Evolutionary conservation across 805 yeast species (phyloP), one percentile per base, ranked within the genome.

Genomic region (Candida lessepsii): DNA sequence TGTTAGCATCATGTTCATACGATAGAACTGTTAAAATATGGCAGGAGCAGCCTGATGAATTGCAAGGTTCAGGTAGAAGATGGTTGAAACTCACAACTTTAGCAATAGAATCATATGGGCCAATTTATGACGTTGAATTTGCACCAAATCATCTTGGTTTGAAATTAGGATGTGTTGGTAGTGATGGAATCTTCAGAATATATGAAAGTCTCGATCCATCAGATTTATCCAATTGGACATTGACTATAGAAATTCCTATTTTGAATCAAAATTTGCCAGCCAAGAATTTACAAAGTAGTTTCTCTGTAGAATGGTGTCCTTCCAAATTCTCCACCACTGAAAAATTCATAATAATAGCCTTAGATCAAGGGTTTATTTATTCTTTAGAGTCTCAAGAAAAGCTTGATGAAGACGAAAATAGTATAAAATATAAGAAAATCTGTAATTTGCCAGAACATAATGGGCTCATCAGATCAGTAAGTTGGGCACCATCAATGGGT

Each of bases 401-500:
- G 5, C 38, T 36, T 3, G 31, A 30, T 5, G 54, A 51, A 4
- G 53, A 51, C 5, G 44, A 39, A 5, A 42, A 44, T 14, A 43
- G 40, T 17, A 28, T 50, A 8, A 49, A 51, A 52, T 71, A 76
- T 47, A 66, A 68, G 9, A 71, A 75, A 39, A 80, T 80, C 0
- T 79, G 84, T 24, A 78, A 77, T 45, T 67, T 91, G 17, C 85
- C 89, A 2, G 96, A 88, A 28, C 97, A 90, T 57, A 74, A 77
- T 39, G 96, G 96, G 2, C 71, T 91, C 29, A 87, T 91, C 24
- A 71, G 98, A 53, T 84, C 89, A 13, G 87, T 90, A 4, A 75
- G 90, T 21, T 91, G 99, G 99, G 98, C 98, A 0, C 96, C 98
- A 2, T 80, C 95, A 0, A 86, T 90, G 83, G 98, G 98, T 2